Base-by-base conservation (phyloP, 148 eudicot species). In the Heliosperma pusillum region DNA sequence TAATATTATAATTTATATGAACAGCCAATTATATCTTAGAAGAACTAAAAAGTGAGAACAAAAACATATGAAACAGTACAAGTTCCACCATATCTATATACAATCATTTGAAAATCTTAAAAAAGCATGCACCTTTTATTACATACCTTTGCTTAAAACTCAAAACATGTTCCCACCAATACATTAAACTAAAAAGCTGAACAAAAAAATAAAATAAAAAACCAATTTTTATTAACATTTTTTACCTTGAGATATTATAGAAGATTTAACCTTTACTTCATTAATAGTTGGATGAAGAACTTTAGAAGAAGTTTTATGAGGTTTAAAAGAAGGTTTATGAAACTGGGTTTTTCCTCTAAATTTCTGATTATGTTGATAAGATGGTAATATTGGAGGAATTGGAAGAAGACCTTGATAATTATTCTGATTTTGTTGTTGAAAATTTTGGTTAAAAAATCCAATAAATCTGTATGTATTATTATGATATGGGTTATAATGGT, bases 351-450 rank as follows among this genome's bases (percentile, higher is more conserved):
- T 87, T 45, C 84, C 57, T 75, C 72, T 55, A 20, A 89, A 80
- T 74, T 55, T 82, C 10, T 86, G 91, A 78, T 82, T 81, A 80
- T 85, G 90, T 66, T 81, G 85, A 40, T 80, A 87, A 22, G 84
- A 82, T 70, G 90, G 89, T 47, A 87, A 70, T 71, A 78, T 77
- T 60, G 90, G 88, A 64, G 94, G 98, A 56, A 89, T 81, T 75
- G 98, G 98, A 68, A 91, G 95, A 68, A 93, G 80, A 67, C 90
- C 89, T 53, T 91, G 85, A 72, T 71, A 78, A 69, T 15, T 72
- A 44, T 84, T 86, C 67, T 78, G 84, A 21, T 68, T 75, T 26
- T 73, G 77, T 4, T 85, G 89, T 36, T 83, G 83, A 10, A 53
- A 81, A 69, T 89, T 86, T 30, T 84, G 88, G 78, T 82, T 78